Conservation (phyloP, 2,329 filamentous ascomycete species). For the Penicillium sp. region DNA sequence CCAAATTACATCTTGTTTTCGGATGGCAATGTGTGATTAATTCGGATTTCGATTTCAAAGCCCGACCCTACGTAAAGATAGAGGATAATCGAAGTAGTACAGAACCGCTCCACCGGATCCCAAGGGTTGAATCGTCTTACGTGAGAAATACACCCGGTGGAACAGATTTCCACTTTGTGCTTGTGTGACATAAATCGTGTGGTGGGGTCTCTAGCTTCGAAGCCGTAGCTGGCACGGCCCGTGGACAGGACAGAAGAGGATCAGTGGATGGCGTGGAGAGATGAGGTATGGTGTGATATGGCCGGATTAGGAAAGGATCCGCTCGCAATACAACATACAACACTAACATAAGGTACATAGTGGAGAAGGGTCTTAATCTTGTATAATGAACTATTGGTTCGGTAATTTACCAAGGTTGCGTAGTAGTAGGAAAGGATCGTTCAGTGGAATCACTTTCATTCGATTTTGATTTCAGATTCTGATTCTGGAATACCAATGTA, state of each 20-base stretch:
- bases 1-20: neutral
- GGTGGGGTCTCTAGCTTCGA: neutral
- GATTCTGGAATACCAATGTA: neutral
- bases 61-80: neutral
- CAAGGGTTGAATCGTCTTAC: neutral
- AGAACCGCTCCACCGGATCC: neutral
- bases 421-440: neutral
- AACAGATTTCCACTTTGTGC: neutral
- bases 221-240: slow-evolving; percentile 16
- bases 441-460: slow-evolving; percentile 5
- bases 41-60: no score
- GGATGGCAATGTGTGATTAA: neutral
- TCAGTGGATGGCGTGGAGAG: neutral
- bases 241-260: slow-evolving; percentile 1
- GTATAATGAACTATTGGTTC: neutral
- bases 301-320: slow-evolving; percentile 5
- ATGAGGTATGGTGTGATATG: neutral
- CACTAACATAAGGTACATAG: neutral
- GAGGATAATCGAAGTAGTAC: neutral
- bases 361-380: neutral
- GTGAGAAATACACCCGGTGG: no score
- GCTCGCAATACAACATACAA: slow-evolving; percentile 6
- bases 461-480: neutral
- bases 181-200: neutral
- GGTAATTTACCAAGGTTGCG: neutral